Conservation (phyloP, 768 basidiomycete genomes). For the Crucibulum laeve region DNA sequence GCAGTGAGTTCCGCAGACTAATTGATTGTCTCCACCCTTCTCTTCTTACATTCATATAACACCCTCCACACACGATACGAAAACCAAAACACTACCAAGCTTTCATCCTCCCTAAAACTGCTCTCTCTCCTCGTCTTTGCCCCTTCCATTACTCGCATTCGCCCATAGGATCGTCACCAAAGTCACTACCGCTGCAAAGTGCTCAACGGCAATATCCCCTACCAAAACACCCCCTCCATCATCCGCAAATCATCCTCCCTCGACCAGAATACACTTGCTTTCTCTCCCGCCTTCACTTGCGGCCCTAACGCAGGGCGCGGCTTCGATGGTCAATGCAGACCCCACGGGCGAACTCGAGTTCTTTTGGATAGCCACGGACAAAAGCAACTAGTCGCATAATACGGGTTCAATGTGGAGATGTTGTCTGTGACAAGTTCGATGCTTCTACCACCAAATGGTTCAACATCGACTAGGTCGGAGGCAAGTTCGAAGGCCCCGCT, state of each 20-base stretch:
- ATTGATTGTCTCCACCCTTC: no score
- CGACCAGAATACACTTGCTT: conserved; percentile 49
- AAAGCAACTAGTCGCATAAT: conserved; percentile 41
- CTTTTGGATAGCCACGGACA: conserved; percentile 50
- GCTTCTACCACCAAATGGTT: conserved; percentile 62
- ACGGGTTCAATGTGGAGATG: conserved; percentile 57
- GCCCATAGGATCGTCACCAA: conserved; percentile 41
- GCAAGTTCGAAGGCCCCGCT: conserved; percentile 26
- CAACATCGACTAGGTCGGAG: conserved; percentile 59
- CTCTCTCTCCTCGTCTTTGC: conserved; percentile 26
- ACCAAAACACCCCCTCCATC: conserved; percentile 20
- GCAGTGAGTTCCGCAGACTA: no score
- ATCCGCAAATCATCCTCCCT: conserved; percentile 35
- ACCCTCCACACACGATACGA: no score
- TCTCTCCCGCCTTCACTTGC: conserved; percentile 55
- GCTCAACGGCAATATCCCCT: conserved; percentile 27
- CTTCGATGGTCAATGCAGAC: conserved; percentile 49
- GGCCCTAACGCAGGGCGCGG: conserved; percentile 50
- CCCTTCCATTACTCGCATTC: conserved; percentile 30
- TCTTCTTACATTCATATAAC: no score
- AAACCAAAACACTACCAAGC: no score
- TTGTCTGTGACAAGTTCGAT: conserved; percentile 58
- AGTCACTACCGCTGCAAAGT: conserved; percentile 32
- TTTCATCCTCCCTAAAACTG: conserved; percentile 4
- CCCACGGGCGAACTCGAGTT: conserved; percentile 55